Evolutionary conservation across 2,329 filamentous ascomycete genomes (phyloP).

Genomic region (Penicillium sp.): DNA sequence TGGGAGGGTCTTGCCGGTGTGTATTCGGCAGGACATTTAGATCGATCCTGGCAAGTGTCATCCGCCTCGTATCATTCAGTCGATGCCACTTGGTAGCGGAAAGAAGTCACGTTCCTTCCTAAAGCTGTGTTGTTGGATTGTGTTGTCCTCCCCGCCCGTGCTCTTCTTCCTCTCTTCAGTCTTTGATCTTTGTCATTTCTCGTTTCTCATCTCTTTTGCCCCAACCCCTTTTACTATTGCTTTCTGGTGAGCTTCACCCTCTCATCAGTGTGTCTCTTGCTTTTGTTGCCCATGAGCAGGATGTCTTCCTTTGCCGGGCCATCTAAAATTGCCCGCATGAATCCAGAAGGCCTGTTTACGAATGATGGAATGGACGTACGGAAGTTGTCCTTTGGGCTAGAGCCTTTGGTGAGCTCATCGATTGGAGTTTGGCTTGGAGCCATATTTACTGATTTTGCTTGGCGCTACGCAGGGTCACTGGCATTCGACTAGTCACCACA

Average conservation of each 20-base stretch:
- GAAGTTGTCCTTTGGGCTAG: slow-evolving; percentile 18
- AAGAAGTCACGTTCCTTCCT: background rate
- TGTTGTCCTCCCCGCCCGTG: too few relatives aligned
- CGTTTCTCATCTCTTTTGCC: background rate
- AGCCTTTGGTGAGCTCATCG: slow-evolving; percentile 25
- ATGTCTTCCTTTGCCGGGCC: slow-evolving; percentile 29
- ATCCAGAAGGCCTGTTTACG: slow-evolving; percentile 16
- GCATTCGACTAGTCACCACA: slow-evolving; percentile 21
- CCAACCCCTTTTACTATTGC: background rate
- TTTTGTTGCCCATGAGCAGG: slow-evolving; percentile 2
- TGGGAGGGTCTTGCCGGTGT: slow-evolving; percentile 50
- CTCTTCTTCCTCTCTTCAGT: background rate
- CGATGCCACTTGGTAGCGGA: background rate
- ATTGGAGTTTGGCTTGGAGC: background rate
- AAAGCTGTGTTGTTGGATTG: too few relatives aligned
- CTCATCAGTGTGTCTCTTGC: too few relatives aligned
- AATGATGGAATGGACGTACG: slow-evolving; percentile 19
- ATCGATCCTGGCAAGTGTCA: slow-evolving; percentile 49
- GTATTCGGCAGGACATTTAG: slow-evolving; percentile 52
- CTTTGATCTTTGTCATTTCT: background rate
- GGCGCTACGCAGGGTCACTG: slow-evolving; percentile 20
- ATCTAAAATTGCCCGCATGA: slow-evolving; percentile 22
- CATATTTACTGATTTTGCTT: slow-evolving; percentile 2
- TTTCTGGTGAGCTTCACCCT: background rate
- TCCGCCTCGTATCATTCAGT: slow-evolving; percentile 36